Percentiles rank a stretch among this genome's conserved stretches.
phyloP scores from a whole-genome alignment of 257 asterid genomes.

The Ballota nigra region DNA sequence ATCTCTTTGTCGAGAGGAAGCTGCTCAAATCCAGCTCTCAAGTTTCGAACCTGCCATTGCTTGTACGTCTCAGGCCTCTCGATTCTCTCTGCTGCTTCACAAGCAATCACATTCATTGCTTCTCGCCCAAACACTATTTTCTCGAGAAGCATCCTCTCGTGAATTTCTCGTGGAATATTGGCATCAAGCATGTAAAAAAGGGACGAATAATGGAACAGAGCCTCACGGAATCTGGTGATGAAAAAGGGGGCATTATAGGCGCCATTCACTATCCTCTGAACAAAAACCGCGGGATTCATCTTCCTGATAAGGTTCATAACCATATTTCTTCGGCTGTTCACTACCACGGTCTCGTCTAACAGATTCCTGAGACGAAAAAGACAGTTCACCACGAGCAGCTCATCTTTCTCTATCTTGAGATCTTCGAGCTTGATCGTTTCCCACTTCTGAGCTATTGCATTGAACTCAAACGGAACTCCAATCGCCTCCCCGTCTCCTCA shows the following conservation, averaged over 20 bases:
- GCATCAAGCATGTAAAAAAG: slow-evolving; percentile 58
- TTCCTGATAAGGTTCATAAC: slow-evolving; percentile 39
- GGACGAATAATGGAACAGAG: slow-evolving; percentile 46
- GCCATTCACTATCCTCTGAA: slow-evolving; percentile 43
- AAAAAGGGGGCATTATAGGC: slow-evolving; percentile 49
- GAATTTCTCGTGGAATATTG: slow-evolving; percentile 41
- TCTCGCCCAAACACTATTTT: slow-evolving; percentile 40
- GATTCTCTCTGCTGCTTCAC: slow-evolving; percentile 49
- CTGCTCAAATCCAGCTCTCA: no score
- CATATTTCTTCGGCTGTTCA: slow-evolving; percentile 42
- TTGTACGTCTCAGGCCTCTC: no score
- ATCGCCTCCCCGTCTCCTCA: slow-evolving; percentile 47
- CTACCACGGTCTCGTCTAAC: slow-evolving; percentile 44
- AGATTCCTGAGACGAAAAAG: slow-evolving; percentile 35
- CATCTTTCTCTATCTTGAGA: slow-evolving; percentile 41
- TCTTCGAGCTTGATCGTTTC: slow-evolving; percentile 41
- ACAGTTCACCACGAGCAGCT: slow-evolving; percentile 43
- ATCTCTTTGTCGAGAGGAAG: no score
- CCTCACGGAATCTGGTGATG: no score
- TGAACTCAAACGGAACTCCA: slow-evolving; percentile 49
- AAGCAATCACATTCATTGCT: slow-evolving; percentile 51
- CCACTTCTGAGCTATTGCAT: slow-evolving; percentile 49
- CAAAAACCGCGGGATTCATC: slow-evolving; percentile 39
- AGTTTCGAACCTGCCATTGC: no score
- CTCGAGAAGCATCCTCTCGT: slow-evolving; percentile 50